Percentiles rank a stretch among this genome's conserved stretches.
Conservation (phyloP, 495 filamentous ascomycete genomes). For the Penicillium lagena region DNA sequence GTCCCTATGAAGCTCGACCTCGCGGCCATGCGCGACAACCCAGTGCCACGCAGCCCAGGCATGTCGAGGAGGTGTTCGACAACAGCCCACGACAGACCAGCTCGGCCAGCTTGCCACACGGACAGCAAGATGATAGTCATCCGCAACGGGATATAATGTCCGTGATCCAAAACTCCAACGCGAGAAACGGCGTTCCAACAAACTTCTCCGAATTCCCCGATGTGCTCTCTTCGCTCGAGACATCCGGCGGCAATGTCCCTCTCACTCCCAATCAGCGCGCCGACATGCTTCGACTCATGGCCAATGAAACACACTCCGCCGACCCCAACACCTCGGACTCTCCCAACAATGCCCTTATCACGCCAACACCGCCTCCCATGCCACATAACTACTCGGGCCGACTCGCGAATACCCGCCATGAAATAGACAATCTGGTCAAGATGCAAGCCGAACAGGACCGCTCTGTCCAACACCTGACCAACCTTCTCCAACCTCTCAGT, state of each 20-base stretch:
- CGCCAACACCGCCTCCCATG: conserved; percentile 53
- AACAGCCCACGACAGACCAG: conserved; percentile 27
- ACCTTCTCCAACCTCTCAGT: conserved; percentile 67
- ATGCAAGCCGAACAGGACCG: conserved; percentile 67
- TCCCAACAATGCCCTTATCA: conserved; percentile 51
- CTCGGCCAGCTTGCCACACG: conserved; percentile 6
- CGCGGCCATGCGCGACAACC: conserved; percentile 30
- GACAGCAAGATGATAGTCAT: conserved; percentile 17
- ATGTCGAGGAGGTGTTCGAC: conserved; percentile 41
- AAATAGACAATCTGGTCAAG: conserved; percentile 67
- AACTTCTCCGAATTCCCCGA: conserved; percentile 63
- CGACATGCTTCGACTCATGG: conserved; percentile 75
- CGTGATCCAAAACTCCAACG: conserved; percentile 75
- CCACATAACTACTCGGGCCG: conserved; percentile 44
- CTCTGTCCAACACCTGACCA: conserved; percentile 64
- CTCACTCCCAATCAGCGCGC: conserved; percentile 73
- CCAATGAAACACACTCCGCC: conserved; percentile 36
- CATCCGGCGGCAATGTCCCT: conserved; percentile 54
- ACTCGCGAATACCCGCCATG: conserved; percentile 57
- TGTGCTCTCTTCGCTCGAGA: conserved; percentile 65
- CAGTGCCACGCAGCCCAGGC: conserved; percentile 25
- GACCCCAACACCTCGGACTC: conserved; percentile 18
- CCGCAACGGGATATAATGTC: conserved; percentile 77
- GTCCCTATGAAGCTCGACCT: conserved; percentile 25
- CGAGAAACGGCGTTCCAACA: conserved; percentile 44